phyloP scores from a whole-genome alignment of 2,329 filamentous ascomycete species.

The Colletotrichum graminicola region DNA sequence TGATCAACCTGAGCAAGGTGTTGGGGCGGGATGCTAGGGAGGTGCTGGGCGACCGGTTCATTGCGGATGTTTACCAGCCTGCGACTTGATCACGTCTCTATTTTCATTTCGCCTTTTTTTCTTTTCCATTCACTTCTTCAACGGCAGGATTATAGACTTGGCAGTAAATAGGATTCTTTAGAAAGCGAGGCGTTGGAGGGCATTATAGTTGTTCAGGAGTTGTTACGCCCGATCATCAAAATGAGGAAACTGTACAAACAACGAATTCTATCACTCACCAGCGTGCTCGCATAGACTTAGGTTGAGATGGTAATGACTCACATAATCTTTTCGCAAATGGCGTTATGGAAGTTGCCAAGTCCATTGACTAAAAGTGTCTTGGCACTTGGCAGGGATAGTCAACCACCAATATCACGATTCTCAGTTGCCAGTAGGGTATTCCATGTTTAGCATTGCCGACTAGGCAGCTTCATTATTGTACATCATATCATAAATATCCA shows the following conservation, averaged over 20 bases:
- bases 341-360: not conserved
- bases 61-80: conserved; percentile 40
- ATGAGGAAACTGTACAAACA: not conserved
- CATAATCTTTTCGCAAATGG: not conserved
- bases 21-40: conserved; percentile 37
- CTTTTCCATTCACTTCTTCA: not conserved
- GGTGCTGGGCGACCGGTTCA: conserved; percentile 36
- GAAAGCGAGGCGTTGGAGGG: conserved; percentile 20
- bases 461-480: conserved; percentile 22
- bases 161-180: not conserved
- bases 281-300: not conserved
- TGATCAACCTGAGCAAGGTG: conserved; percentile 32
- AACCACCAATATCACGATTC: not conserved
- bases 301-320: not conserved
- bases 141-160: not conserved
- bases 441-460: not conserved
- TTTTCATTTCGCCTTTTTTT: not conserved
- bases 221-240: no score
- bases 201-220: not conserved
- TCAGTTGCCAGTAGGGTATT: not conserved
- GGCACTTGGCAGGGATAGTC: not conserved
- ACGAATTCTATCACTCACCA: not conserved
- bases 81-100: conserved; percentile 14
- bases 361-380: not conserved
- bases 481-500: conserved; percentile 28